phyloP scores from a whole-genome alignment of 768 basidiomycete species.

The Russula sp. region DNA sequence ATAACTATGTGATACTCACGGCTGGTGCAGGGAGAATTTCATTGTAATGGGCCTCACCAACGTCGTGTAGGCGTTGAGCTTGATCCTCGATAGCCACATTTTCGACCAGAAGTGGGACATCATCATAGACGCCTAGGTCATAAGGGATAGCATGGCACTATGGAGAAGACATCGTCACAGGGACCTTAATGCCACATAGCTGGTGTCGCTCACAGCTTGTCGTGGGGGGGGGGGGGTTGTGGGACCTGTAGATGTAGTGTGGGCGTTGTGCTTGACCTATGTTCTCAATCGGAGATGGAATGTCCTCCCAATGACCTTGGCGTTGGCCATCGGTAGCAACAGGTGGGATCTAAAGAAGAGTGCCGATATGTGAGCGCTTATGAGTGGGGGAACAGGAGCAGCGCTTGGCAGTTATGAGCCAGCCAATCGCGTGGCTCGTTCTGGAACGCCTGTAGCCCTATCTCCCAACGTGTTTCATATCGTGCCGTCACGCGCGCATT shows the following conservation, averaged over 20 bases:
- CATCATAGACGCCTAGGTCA: no score
- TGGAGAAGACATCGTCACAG: no score
- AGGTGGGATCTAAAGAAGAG: not conserved
- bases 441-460: slow-evolving; percentile 1
- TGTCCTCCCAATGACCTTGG: not conserved
- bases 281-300: no score
- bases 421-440: slow-evolving; percentile 7
- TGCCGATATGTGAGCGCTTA: not conserved
- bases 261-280: no score
- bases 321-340: not conserved
- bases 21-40: not conserved
- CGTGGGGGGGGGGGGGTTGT: no score
- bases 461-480: slow-evolving; percentile 13
- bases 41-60: not conserved
- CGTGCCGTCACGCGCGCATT: slow-evolving; percentile 12
- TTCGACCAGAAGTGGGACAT: not conserved
- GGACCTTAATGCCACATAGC: no score
- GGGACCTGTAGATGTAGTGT: no score
- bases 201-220: no score
- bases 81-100: not conserved
- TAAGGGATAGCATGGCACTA: no score
- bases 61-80: not conserved
- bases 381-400: no score
- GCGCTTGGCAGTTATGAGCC: slow-evolving; percentile 1
- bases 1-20: not conserved